Base-by-base conservation (phyloP, 2,329 filamentous ascomycete species). In the Cryphonectria parasitica region DNA sequence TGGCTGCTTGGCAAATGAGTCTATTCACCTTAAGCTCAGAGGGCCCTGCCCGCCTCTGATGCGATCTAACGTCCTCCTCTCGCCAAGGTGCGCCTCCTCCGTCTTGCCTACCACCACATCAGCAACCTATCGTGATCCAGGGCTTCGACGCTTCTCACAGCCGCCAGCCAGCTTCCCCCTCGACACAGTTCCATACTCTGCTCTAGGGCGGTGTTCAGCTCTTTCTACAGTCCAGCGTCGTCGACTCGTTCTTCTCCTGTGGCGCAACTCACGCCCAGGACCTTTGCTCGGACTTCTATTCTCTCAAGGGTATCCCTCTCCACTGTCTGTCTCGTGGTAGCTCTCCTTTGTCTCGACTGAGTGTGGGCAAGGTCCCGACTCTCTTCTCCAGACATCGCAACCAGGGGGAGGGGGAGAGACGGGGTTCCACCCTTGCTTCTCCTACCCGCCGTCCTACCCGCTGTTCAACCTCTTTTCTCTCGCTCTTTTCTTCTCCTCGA, bases 11-110 rank as follows among this genome's bases (percentile, higher is more conserved):
- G 60, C 69, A 52, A 17, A 31, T 68, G 36, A 68, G 36, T 67
- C 64, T 69, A 69, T 71, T 54, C 31, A 52, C 64, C 56, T 69
- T 69, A 69, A 71, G 67, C 70, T 71, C 64, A 54, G 19, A 45
- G 11, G 19, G 22, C 45, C 67, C 58, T 56, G 45, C 28, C 28
- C 58, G 31, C 25, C 25, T 66, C 36, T 56, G 58, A 41, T n/a
- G 49, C 25, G 11, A 45, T 19, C n/a, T 39, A 19, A 28, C 36
- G 31, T 31, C 15, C 25, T 67, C 52, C 3, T 34, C 49, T 28
- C 25, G 65, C 28, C 65, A 60, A 41, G 15, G n/a, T 36, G 3
- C 19, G n/a, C 22, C 49, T 52, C 19, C 22, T 25, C 49, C 49
- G 10, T 54, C 49, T 13, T 25, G 22, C 22, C 22, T 25, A 11